Percentiles rank a stretch among this genome's conserved stretches.
phyloP scores from a whole-genome alignment of 2,329 filamentous ascomycete species.

The Xylariaceae sp. region DNA sequence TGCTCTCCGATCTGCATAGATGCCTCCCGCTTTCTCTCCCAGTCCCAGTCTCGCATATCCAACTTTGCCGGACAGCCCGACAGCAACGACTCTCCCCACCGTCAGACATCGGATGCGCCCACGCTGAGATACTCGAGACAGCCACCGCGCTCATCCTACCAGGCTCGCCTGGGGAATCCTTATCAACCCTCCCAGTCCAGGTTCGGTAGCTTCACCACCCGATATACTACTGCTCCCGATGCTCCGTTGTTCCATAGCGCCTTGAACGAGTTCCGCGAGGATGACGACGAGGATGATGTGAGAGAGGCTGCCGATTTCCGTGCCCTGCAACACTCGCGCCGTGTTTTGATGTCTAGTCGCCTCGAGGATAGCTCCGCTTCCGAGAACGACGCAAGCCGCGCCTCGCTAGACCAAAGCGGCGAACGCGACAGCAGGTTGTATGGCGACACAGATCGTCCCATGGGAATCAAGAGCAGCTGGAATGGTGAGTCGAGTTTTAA shows the following conservation, averaged over 20 bases:
- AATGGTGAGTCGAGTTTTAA: slow-evolving; percentile 51
- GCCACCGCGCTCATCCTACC: slow-evolving; percentile 30
- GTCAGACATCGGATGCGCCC: slow-evolving; percentile 31
- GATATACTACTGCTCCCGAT: slow-evolving; percentile 68
- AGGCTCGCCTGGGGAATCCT: slow-evolving; percentile 59
- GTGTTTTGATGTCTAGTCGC: slow-evolving; percentile 81
- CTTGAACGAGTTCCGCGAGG: slow-evolving; percentile 85
- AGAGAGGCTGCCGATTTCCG: slow-evolving; percentile 93
- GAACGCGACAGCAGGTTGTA: slow-evolving; percentile 47
- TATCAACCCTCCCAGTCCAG: slow-evolving; percentile 74
- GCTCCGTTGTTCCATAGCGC: slow-evolving; percentile 94
- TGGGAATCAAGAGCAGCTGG: slow-evolving; percentile 64
- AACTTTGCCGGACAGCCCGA: slow-evolving; percentile 62
- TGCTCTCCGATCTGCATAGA: slow-evolving; percentile 52
- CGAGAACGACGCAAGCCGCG: slow-evolving; percentile 66
- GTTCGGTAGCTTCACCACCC: slow-evolving; percentile 80
- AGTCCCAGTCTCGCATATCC: slow-evolving; percentile 89
- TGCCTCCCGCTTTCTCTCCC: slow-evolving; percentile 92
- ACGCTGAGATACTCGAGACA: slow-evolving; percentile 28
- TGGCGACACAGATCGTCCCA: slow-evolving; percentile 46
- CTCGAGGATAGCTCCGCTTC: slow-evolving; percentile 83
- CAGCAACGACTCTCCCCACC: slow-evolving; percentile 36
- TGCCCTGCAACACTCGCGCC: slow-evolving; percentile 82
- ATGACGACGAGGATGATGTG: slow-evolving; percentile 91
- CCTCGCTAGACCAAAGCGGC: slow-evolving; percentile 52